Percentiles rank a stretch among this genome's conserved stretches.
These are phyloP conservation scores for Amauroascus niger DNA, from an alignment of 2,329 filamentous ascomycete genomes.

Conservation along the genomic window DNA sequence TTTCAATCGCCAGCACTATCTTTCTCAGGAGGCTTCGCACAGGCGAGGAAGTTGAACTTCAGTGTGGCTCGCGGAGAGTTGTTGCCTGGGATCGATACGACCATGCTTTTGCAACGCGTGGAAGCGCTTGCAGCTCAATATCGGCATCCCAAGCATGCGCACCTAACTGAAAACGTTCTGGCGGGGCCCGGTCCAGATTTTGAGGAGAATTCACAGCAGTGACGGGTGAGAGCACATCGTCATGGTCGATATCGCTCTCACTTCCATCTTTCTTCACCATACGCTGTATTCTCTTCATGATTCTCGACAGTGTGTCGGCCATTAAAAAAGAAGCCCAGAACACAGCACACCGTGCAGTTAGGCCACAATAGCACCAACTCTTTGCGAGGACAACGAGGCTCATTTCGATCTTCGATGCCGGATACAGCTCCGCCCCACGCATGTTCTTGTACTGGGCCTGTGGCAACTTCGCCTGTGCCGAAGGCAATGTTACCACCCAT, in stretches of 20 bases:
- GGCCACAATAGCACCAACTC: not conserved
- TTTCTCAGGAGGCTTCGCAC: too few species aligned
- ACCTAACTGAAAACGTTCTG: not conserved
- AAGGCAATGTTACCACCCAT: not conserved
- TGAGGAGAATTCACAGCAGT: not conserved
- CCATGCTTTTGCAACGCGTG: not conserved
- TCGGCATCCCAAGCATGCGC: not conserved
- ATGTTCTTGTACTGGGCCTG: constrained; percentile 2
- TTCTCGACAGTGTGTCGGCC: not conserved
- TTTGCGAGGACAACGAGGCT: not conserved
- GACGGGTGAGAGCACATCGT: not conserved
- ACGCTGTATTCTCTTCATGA: not conserved
- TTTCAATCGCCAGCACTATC: too few species aligned
- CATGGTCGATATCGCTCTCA: not conserved
- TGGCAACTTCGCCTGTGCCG: constrained; percentile 4
- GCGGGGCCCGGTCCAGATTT: not conserved
- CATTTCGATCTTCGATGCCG: not conserved
- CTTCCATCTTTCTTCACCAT: too few species aligned
- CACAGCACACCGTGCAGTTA: not conserved
- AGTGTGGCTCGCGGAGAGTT: not conserved
- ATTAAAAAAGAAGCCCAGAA: not conserved
- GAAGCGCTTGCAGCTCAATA: not conserved
- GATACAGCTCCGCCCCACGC: not conserved
- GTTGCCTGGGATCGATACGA: not conserved
- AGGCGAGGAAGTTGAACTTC: too few species aligned